Conservation (phyloP, 805 yeast species). For the Pichia manshurica region DNA sequence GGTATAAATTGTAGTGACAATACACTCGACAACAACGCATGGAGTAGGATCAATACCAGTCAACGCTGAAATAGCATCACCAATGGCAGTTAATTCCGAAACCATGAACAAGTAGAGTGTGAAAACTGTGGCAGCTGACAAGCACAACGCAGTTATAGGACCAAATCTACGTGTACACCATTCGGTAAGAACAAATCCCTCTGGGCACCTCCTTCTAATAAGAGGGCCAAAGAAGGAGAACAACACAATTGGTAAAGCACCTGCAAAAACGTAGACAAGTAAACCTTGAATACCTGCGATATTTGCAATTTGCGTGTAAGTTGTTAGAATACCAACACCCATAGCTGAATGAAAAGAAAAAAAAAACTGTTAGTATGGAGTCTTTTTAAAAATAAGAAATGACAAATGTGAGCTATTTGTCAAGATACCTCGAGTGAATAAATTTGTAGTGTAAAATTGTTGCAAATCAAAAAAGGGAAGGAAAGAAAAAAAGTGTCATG, state of each 20-base stretch:
- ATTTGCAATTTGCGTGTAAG: constrained; percentile 84
- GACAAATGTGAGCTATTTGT: not conserved
- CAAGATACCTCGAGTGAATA: not conserved
- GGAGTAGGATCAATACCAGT: constrained; percentile 78
- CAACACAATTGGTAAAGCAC: constrained; percentile 79
- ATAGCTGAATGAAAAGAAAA: constrained; percentile 42
- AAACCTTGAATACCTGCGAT: constrained; percentile 83
- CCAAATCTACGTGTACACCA: constrained; percentile 91
- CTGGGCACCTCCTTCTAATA: constrained; percentile 72
- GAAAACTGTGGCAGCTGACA: constrained; percentile 75
- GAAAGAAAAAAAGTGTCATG: too few species aligned
- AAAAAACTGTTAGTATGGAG: constrained; percentile 12
- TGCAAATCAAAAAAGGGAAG: too few species aligned
- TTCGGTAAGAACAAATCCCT: constrained; percentile 87
- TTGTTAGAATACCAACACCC: constrained; percentile 85
- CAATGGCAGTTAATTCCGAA: constrained; percentile 77
- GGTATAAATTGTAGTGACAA: constrained; percentile 82
- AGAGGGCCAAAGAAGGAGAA: constrained; percentile 81
- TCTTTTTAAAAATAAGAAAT: not conserved
- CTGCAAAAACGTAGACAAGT: constrained; percentile 69
- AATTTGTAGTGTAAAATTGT: not conserved
- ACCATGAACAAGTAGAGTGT: constrained; percentile 85
- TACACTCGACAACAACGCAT: constrained; percentile 78
- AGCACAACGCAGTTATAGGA: constrained; percentile 58
- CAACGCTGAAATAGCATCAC: constrained; percentile 67